Base-by-base conservation (phyloP, 1,284 basidiomycete species). In the Ustilago lituana region DNA sequence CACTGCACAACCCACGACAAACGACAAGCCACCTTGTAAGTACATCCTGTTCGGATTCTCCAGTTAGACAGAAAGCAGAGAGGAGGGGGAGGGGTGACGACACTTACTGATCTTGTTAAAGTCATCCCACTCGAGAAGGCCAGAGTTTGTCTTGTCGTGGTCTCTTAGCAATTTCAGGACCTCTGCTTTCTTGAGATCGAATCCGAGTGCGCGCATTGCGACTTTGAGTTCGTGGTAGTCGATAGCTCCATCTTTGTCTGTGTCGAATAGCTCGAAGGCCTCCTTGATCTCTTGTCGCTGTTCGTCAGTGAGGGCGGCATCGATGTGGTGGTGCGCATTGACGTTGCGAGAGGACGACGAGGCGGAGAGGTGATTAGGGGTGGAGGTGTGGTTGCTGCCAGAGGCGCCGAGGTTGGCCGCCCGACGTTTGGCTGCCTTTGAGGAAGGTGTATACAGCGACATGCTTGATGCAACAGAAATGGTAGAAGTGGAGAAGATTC, bases 211-310 rank as follows among this genome's bases (percentile, higher is more conserved):
- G 43, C 96, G 88, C 92, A 99, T 94, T 39, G 95, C 94, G 71
- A 99, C 96, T 83, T 98, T 98, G 77, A 98, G 87, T 83, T 99
- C 96, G 84, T 98, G 95, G 84, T 98, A 98, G 63, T 81, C 81
- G 43, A 82, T 76, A 12, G 81, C 89, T n/a, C 93, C 93, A 80
- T 98, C 95, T 86, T 97, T 97, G 87, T 98, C 95, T 29, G 93
- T 93, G 84, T 98, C 96, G 81, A 99, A 99, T 55, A 98, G 89
- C 83, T 98, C 94, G 80, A 99, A 99, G 0, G 96, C 96, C 82
- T 99, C 96, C 82, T 94, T 94, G 75, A 98, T 96, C 84, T 99
- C 95, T 79, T 93, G 90, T 76, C 93, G 91, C 83, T 98, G 94
- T 82, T 98, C 94, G 57, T 97, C 94, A 3, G 90, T 89, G 37